Evolutionary conservation across 768 basidiomycete genomes (phyloP).

Genomic region (Collybia sp.): DNA sequence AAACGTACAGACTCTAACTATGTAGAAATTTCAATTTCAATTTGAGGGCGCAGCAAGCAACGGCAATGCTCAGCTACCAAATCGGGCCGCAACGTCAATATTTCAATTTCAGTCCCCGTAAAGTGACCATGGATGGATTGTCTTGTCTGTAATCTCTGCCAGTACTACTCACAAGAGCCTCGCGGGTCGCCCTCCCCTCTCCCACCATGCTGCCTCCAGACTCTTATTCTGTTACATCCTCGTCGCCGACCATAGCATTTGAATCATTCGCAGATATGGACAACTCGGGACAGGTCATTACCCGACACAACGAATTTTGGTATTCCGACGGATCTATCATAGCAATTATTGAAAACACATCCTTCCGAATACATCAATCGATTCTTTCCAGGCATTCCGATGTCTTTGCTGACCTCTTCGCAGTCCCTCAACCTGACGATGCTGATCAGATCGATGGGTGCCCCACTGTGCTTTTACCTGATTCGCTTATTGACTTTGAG

Average conservation of each 20-base stretch:
- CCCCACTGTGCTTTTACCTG: slow-evolving; percentile 8
- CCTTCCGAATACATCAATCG: slow-evolving; percentile 11
- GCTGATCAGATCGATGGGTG: slow-evolving; percentile 10
- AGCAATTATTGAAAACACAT: slow-evolving; percentile 2
- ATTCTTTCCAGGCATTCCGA: slow-evolving; percentile 10
- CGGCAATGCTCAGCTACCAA: too few species aligned
- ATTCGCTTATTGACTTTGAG: slow-evolving; percentile 6
- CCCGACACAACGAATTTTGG: slow-evolving; percentile 7
- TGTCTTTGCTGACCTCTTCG: slow-evolving; percentile 14
- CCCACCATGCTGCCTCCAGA: too few species aligned
- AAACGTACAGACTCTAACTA: too few species aligned
- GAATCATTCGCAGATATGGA: not conserved
- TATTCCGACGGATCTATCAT: slow-evolving; percentile 11
- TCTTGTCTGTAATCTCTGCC: too few species aligned
- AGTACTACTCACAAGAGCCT: too few species aligned
- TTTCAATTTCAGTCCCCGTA: too few species aligned
- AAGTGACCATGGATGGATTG: too few species aligned
- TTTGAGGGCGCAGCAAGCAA: too few species aligned
- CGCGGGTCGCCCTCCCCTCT: too few species aligned
- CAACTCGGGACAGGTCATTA: not conserved
- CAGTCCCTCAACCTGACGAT: slow-evolving; percentile 7
- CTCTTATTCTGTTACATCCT: not conserved
- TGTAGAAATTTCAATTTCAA: too few species aligned
- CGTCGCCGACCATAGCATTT: not conserved
- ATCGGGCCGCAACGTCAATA: too few species aligned